Base-by-base conservation (phyloP, 306 rosid genomes). In the Begonia masoniana region DNA sequence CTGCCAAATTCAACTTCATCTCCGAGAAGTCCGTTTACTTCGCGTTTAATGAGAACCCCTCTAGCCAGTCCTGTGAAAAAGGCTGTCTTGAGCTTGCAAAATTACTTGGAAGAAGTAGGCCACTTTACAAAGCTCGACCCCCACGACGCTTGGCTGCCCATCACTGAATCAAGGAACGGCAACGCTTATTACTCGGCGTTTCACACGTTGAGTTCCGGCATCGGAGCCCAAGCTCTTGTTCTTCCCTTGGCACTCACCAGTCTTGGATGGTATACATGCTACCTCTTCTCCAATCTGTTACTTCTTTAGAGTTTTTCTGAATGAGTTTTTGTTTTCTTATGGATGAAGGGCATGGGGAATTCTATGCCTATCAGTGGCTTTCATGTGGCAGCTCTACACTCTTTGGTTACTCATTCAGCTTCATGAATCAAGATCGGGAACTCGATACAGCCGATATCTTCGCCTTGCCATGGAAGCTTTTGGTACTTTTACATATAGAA, bases 101-200 rank as follows among this genome's bases (percentile, higher is more conserved):
- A 5, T 50, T 50, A 50, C 53, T 50, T 50, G 53, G 53, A 15
- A 15, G 53, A 50, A 50, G 53, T 50, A 13, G 53, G 10, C 41
- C 9, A 19, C 9, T 60, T 70, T 58, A 75, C 77, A 0, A 70
- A 74, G 58, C 82, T 74, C 61, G 76, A 82, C 21, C 82, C 80
- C 67, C 82, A 78, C 0, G 89, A 82, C 65, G 76, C 77, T 57
- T 82, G 89, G 89, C 71, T 82, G 7, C 89, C 89, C 15, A 60
- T 82, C 43, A 82, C 89, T 47, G 79, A 82, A 62, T 82, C 89
- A 5, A 72, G 85, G 52, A 78, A 73, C 57, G 89, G 89, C 3
- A 78, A 76, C 51, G 63, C 77, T 17, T 78, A 56, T 15, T 75
- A 76, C 52, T 77, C 85, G 62, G 84, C 80, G 55, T 78, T 82